Evolutionary conservation across 108 stramenopile genomes (phyloP), one percentile per base, ranked within the genome.

Genomic region (Tribonema minus): DNA sequence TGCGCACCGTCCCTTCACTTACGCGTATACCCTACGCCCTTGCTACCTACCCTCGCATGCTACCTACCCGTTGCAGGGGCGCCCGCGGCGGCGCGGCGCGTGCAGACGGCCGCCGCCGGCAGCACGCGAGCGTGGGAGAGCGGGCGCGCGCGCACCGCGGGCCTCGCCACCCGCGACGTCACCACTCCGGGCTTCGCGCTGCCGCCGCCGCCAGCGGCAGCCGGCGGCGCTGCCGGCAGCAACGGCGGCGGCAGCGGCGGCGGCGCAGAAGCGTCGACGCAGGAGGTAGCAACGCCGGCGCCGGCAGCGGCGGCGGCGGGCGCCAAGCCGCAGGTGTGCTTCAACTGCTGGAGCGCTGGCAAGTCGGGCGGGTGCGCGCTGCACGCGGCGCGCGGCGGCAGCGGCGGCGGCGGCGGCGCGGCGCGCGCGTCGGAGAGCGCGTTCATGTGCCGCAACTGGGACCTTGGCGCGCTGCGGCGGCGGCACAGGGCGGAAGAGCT

Each of bases 271-370:
- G 46, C 46, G 20, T 9, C 46, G 20, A 20, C 20, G 20, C 15
- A 15, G 20, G 15, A 54, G 46, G 46, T 54, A 54, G 20, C 20
- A 20, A 54, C 46, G 46, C 46, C 9, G 20, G 46, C 46, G 20
- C 15, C 20, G 20, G 46, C 46, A 54, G 20, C 20, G 20, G 54
- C 0, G 60, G 58, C 58, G 9, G 66, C 2, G 33, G 30, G 35
- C 30, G 4, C 5, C 27, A 3, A 37, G 1, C 37, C 7, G 34
- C 84, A 88, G 38, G 71, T 89, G 12, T 91, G 91, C 82, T 91
- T 91, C 73, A 87, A 84, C 64, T 91, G 91, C 86, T 91, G 91
- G 91, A 84, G 85, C 34, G 81, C 88, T n/a, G 91, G 91, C 5
- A 81, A 68, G 67, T 67, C 74, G n/a, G 81, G 82, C 64, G 59